Base-by-base conservation (phyloP, 352 stramenopile species). In the Globisporangium abappressorium region DNA sequence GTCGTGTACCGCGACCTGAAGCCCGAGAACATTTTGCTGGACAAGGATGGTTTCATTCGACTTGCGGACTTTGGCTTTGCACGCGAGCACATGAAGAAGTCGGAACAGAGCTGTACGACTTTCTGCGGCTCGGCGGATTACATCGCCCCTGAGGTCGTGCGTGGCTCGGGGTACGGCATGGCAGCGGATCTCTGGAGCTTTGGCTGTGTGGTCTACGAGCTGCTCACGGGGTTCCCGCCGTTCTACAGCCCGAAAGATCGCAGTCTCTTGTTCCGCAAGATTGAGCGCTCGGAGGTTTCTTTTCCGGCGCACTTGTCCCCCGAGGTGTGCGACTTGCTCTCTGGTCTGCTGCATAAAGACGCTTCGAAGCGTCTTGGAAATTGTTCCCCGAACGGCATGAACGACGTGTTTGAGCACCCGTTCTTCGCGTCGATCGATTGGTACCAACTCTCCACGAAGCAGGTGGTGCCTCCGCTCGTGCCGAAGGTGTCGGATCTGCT, bases 241-340 rank as follows among this genome's bases (percentile, higher is more conserved):
- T 99, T 99, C 72, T 99, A 99, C 77, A 83, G 73, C 22, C 85
- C 80, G 14, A 75, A 73, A n/a, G 82, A 92, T 68, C 89, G 97
- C 12, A 89, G 97, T 55, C 78, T 93, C 65, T 82, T 99, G 34
- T 99, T 99, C 72, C 90, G 96, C 66, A 99, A 99, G 77, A 99
- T 99, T 67, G 84, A 96, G 58, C 85, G 89, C 46, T 86, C 86
- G 22, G 82, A 98, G 38, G 85, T 98, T 9, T 82, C 79, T 30
- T 99, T 98, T 75, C 97, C 96, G n/a, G 77, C 74, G 33, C 90
- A 98, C 68, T 84, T 99, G 38, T 94, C 86, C 9, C 65, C 74
- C 1, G 74, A 90, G 18, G 81, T 83, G 30, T 77, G 77, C 54
- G 74, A 80, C 43, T 76, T 95, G 61, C 69, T 95, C n/a, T 69